A percentile compares a stretch with the other conserved stretches of the same genome.
phyloP scores from a whole-genome alignment of 1,284 basidiomycete species.

The Phellinidium pouzarii region DNA sequence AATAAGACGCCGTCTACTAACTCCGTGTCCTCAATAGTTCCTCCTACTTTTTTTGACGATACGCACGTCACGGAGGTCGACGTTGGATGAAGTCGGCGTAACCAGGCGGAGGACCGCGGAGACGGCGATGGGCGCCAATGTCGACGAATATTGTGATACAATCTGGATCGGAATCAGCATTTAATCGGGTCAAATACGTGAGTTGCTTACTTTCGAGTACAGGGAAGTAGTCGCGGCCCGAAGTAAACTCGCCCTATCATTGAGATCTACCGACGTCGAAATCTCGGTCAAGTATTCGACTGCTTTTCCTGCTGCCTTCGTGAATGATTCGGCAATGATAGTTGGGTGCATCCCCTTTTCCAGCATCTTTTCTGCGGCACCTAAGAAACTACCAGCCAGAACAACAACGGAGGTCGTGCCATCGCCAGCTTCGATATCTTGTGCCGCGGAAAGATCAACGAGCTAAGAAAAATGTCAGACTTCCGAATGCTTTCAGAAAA shows the following conservation, averaged over 20 bases:
- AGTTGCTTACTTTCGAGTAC: constrained; percentile 79
- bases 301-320: constrained; percentile 86
- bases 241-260: constrained; percentile 80
- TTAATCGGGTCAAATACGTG: constrained; percentile 2
- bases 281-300: constrained; percentile 95
- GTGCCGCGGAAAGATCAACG: constrained; percentile 95
- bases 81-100: constrained; percentile 82
- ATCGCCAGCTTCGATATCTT: constrained; percentile 98
- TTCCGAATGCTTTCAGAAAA: constrained; percentile 9
- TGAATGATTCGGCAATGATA: constrained; percentile 94
- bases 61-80: constrained; percentile 94
- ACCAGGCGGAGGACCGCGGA: constrained; percentile 90
- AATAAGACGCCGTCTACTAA: constrained; percentile 94
- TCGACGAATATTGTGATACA: constrained; percentile 98
- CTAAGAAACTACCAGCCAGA: constrained; percentile 87
- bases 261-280: constrained; percentile 88
- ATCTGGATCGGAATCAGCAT: constrained; percentile 49
- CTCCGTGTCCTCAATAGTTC: constrained; percentile 98
- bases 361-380: constrained; percentile 95
- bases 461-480: constrained; percentile 44
- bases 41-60: constrained; percentile 98
- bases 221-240: constrained; percentile 93
- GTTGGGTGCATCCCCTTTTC: constrained; percentile 98
- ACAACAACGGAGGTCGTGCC: constrained; percentile 99
- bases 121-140: constrained; percentile 95